Percentiles rank a stretch among this genome's conserved stretches.
Conservation (phyloP, 2,329 filamentous ascomycete species). For the Acephala macrosclerotiorum region DNA sequence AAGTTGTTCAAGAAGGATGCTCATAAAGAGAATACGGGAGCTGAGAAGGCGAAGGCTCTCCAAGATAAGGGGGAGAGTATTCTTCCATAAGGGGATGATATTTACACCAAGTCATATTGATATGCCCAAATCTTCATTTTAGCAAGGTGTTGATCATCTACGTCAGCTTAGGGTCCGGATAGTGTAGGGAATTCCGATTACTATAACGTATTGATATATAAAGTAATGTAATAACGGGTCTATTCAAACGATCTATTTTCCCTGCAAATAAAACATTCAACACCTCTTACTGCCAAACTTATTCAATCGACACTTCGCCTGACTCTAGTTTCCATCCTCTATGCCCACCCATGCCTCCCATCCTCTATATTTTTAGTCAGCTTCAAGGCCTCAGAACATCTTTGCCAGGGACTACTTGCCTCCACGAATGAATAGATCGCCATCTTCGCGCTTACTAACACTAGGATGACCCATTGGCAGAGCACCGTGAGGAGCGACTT, state of each 20-base stretch:
- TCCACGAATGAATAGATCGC: too few species aligned
- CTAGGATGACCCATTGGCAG: too few species aligned
- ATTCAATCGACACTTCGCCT: neutral
- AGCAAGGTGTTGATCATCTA: neutral
- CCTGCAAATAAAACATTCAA: neutral
- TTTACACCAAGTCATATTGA: too few species aligned
- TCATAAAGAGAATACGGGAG: constrained; percentile 34
- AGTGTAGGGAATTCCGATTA: neutral
- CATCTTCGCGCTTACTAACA: too few species aligned
- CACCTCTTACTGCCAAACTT: neutral
- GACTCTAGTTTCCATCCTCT: too few species aligned
- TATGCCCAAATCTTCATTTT: too few species aligned
- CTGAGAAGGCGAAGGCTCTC: constrained; percentile 22
- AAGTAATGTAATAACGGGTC: neutral
- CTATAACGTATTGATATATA: neutral
- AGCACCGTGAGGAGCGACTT: too few species aligned
- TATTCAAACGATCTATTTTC: neutral
- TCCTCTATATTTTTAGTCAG: too few species aligned
- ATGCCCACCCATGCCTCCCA: too few species aligned
- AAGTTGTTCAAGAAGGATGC: constrained; percentile 22
- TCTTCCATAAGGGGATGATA: neutral
- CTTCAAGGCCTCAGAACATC: too few species aligned
- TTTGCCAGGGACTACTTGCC: too few species aligned
- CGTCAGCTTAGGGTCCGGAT: neutral
- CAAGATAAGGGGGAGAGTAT: constrained; percentile 21